Evolutionary conservation across 805 yeast genomes (phyloP).

Genomic region (Jamesozyma hellenica): DNA sequence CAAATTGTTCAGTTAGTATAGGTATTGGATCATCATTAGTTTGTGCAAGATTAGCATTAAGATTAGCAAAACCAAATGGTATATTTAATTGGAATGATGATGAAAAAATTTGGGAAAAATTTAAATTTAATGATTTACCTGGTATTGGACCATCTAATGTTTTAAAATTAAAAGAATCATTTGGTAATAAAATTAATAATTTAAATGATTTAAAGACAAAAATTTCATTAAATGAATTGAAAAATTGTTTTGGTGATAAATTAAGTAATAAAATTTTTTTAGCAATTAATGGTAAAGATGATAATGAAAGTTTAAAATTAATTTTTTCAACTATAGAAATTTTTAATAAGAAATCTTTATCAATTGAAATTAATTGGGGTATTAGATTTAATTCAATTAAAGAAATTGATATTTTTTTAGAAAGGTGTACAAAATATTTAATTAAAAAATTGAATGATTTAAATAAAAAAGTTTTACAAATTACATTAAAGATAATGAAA

Average conservation of each 20-base stretch:
- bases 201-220: slow-evolving; percentile 34
- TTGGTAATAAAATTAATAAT: neutral
- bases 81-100: slow-evolving; percentile 25
- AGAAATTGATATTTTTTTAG: slow-evolving; percentile 58
- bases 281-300: slow-evolving; percentile 60
- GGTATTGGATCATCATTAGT: slow-evolving; percentile 71
- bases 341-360: slow-evolving; percentile 60
- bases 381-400: slow-evolving; percentile 53
- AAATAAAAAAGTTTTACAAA: slow-evolving; percentile 41
- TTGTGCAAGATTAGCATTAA: slow-evolving; percentile 64
- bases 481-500: slow-evolving; percentile 56
- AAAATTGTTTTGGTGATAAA: slow-evolving; percentile 49
- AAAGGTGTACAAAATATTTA: slow-evolving; percentile 50
- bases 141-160: slow-evolving; percentile 51
- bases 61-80: slow-evolving; percentile 76
- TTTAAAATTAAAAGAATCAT: slow-evolving; percentile 32
- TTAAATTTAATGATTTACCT: slow-evolving; percentile 39
- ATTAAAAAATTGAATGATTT: slow-evolving; percentile 40
- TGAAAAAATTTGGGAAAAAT: slow-evolving; percentile 24
- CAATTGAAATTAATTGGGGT: slow-evolving; percentile 89
- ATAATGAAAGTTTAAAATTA: slow-evolving; percentile 44
- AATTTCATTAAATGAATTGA: slow-evolving; percentile 28
- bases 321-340: slow-evolving; percentile 36
- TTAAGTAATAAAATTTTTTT: slow-evolving; percentile 55
- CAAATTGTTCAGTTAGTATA: slow-evolving; percentile 64